Conservation (phyloP, 176 grass and related monocot species). For the Eleusine coracana region DNA sequence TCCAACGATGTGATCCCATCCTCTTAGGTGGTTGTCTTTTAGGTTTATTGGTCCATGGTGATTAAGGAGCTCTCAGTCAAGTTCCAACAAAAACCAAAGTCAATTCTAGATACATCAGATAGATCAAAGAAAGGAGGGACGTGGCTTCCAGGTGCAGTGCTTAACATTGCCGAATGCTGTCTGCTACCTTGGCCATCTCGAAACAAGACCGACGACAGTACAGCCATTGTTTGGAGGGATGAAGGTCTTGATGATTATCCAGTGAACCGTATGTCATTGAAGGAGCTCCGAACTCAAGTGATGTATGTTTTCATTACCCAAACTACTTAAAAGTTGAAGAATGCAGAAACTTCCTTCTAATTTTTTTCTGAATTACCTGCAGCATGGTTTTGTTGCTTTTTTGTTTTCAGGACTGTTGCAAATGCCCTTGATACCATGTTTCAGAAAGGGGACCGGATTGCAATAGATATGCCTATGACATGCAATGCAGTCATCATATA, state of each 20-base stretch:
- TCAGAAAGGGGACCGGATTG: slow-evolving; percentile 73
- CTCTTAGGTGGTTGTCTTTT: slow-evolving; percentile 17
- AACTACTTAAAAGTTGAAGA: slow-evolving; percentile 14
- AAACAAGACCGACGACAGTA: slow-evolving; percentile 78
- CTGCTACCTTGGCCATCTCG: slow-evolving; percentile 63
- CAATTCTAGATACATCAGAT: slow-evolving; percentile 70
- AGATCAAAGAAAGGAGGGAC: slow-evolving; percentile 66
- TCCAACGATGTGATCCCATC: background rate
- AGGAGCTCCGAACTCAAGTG: slow-evolving; percentile 76
- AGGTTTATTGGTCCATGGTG: slow-evolving; percentile 83
- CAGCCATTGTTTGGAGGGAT: slow-evolving; percentile 84
- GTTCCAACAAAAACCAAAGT: slow-evolving; percentile 62
- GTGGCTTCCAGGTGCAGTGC: slow-evolving; percentile 73
- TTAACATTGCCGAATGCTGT: slow-evolving; percentile 98
- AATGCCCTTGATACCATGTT: slow-evolving; percentile 83
- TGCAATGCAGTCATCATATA: slow-evolving; percentile 92
- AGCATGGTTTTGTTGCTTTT: slow-evolving; percentile 8
- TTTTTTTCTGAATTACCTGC: background rate
- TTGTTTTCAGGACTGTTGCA: slow-evolving; percentile 68
- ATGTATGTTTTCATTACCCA: slow-evolving; percentile 53
- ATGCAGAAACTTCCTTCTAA: background rate
- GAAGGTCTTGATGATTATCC: slow-evolving; percentile 74
- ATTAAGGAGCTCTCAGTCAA: slow-evolving; percentile 66
- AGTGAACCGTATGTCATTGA: slow-evolving; percentile 73
- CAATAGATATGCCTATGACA: slow-evolving; percentile 98